Percentiles rank a stretch among this genome's conserved stretches.
phyloP scores from a whole-genome alignment of 805 yeast genomes.

The Blastobotrys attinorum region DNA sequence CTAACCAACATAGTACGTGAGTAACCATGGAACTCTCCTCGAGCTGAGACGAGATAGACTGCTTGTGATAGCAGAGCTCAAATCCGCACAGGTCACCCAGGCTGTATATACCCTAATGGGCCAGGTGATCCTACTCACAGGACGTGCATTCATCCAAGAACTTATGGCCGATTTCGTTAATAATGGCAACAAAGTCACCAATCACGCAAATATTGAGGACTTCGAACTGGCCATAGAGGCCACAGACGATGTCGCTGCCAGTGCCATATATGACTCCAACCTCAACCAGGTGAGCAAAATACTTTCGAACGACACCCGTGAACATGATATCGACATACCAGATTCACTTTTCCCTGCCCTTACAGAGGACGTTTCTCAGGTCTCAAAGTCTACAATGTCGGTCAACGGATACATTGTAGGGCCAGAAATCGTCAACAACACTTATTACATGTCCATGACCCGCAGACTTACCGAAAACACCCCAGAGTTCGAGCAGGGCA shows the following conservation, averaged over 20 bases:
- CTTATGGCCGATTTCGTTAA: conserved; percentile 39
- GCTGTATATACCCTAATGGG: conserved; percentile 53
- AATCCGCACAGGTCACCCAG: conserved; percentile 70
- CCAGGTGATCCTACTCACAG: conserved; percentile 56
- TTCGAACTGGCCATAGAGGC: conserved; percentile 17
- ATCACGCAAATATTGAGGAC: conserved; percentile 10
- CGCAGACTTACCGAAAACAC: conserved; percentile 14
- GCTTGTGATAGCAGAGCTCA: conserved; percentile 69
- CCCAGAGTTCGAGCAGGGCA: conserved; percentile 12
- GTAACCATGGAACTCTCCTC: conserved; percentile 55
- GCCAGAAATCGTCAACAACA: conserved; percentile 9
- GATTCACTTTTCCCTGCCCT: conserved; percentile 9
- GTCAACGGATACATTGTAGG: conserved; percentile 15
- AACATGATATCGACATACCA: conserved; percentile 9
- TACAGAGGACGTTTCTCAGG: not conserved
- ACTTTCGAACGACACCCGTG: not conserved
- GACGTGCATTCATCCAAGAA: conserved; percentile 48
- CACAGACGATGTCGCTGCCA: conserved; percentile 18
- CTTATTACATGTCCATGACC: conserved; percentile 16
- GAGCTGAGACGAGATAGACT: conserved; percentile 59
- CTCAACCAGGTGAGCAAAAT: conserved; percentile 5
- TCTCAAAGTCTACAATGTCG: conserved; percentile 1
- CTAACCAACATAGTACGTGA: conserved; percentile 31
- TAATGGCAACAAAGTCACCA: conserved; percentile 6
- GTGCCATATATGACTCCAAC: conserved; percentile 10